Evolutionary conservation across 1,284 basidiomycete species (phyloP), one percentile per base, ranked within the genome.

Genomic region (Bjerkandera adusta): DNA sequence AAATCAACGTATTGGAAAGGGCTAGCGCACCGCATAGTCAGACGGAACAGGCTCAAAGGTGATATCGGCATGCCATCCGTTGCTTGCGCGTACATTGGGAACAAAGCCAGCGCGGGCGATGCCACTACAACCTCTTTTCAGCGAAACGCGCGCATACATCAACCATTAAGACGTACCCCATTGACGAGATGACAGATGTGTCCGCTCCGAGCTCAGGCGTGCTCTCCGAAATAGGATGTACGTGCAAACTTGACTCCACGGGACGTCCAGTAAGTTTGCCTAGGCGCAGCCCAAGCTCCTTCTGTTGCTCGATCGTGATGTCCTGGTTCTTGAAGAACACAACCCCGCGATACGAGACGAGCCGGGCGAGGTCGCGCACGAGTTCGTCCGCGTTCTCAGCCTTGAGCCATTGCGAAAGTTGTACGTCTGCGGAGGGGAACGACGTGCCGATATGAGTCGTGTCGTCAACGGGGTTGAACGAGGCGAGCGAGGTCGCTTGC

Each of bases 1-100:
- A n/a, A 16, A 34, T 16, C 29, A 36, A 36, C 12, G 8, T 6
- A 24, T 13, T 70, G 40, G 0, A 38, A n/a, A n/a, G n/a, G n/a
- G n/a, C n/a, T n/a, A 27, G 57, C 67, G 2, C 34, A 51, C 49
- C 21, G 79, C 73, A 57, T 83, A 89, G 60, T 85, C 82, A 0
- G 80, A 75, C 0, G 85, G 85, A 1, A 83, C 70, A 5, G 65
- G 69, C 61, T 89, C 86, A 55, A 88, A 89, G 0, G 82, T 81
- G 57, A 88, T 83, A 62, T 89, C 85, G 0, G 78, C 61, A 53
- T 79, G 77, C 76, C 75, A 77, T n/a, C 69, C 72, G 36, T 59
- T 63, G 52, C 68, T 71, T 13, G 70, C 69, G 15, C 49, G 65
- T 11, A 56, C 56, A 20, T 54, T 61, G 16, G 54, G 57, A 7